Percentiles rank a stretch among this genome's conserved stretches.
Evolutionary conservation across 139 green algal species (phyloP).

Genomic region (Volvox reticuliferus): DNA sequence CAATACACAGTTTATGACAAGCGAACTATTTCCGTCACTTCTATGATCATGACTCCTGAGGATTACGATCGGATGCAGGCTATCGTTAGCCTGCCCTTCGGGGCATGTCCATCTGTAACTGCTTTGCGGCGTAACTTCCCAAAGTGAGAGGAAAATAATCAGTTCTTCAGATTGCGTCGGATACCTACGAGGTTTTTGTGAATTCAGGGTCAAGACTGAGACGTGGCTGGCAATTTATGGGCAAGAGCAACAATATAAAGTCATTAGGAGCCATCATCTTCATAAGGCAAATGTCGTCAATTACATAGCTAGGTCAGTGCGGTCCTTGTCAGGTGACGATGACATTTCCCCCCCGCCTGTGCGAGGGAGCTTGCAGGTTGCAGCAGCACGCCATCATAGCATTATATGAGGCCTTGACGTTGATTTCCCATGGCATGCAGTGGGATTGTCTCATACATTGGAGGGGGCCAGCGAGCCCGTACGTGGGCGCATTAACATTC

Average conservation of each 20-base stretch:
- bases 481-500: too few species aligned
- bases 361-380: too few species aligned
- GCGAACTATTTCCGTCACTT: too few species aligned
- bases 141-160: background rate
- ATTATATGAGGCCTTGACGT: too few species aligned
- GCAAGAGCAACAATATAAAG: constrained; percentile 75
- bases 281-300: constrained; percentile 61
- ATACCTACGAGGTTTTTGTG: background rate
- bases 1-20: too few species aligned
- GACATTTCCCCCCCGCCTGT: too few species aligned
- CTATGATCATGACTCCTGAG: background rate
- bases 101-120: constrained; percentile 13
- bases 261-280: constrained; percentile 73
- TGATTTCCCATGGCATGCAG: too few species aligned
- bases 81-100: constrained; percentile 9
- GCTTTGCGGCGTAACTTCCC: background rate
- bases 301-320: constrained; percentile 58
- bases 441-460: too few species aligned
- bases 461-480: too few species aligned
- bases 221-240: constrained; percentile 79
- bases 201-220: constrained; percentile 60
- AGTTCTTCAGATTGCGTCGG: background rate
- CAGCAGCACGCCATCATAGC: too few species aligned
- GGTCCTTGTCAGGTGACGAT: too few species aligned
- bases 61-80: constrained; percentile 28